Evolutionary conservation across 192 early-diverging fungal species (phyloP).

Genomic region (Oehlia diaphana): DNA sequence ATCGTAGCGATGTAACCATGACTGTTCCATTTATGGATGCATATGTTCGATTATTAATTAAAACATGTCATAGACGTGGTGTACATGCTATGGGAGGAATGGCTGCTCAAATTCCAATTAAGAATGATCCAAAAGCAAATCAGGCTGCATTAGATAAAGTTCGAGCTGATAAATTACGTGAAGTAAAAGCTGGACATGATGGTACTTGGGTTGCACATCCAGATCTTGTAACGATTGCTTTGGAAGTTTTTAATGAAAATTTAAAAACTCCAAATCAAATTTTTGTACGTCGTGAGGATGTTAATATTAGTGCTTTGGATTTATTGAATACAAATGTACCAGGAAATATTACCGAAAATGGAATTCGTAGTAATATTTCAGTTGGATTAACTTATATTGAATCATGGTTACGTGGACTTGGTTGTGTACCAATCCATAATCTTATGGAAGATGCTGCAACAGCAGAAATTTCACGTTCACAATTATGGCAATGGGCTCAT

Average conservation of each 20-base stretch:
- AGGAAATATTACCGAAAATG: conserved; percentile 84
- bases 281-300: conserved; percentile 88
- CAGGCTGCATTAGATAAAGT: conserved; percentile 91
- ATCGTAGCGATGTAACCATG: conserved; percentile 92
- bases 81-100: conserved; percentile 99
- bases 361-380: conserved; percentile 90
- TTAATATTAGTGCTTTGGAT: conserved; percentile 78
- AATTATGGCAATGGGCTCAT: conserved; percentile 97
- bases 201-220: conserved; percentile 98
- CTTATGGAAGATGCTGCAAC: conserved; percentile 99
- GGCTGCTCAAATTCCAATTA: conserved; percentile 99
- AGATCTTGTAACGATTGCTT: conserved; percentile 88
- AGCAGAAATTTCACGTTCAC: conserved; percentile 95
- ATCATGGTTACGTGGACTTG: conserved; percentile 91
- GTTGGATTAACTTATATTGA: conserved; percentile 94
- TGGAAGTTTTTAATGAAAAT: conserved; percentile 89
- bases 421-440: conserved; percentile 98
- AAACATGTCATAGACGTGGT: conserved; percentile 97
- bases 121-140: conserved; percentile 88
- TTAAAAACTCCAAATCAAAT: conserved; percentile 98
- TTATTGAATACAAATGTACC: conserved; percentile 76
- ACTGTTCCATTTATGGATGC: conserved; percentile 97
- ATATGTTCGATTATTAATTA: conserved; percentile 94
- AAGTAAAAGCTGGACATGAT: conserved; percentile 94
- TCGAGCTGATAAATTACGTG: conserved; percentile 91